A percentile compares a stretch with the other conserved stretches of the same genome.
phyloP scores from a whole-genome alignment of 2,329 filamentous ascomycete species.

The Elsinoe ampelina region DNA sequence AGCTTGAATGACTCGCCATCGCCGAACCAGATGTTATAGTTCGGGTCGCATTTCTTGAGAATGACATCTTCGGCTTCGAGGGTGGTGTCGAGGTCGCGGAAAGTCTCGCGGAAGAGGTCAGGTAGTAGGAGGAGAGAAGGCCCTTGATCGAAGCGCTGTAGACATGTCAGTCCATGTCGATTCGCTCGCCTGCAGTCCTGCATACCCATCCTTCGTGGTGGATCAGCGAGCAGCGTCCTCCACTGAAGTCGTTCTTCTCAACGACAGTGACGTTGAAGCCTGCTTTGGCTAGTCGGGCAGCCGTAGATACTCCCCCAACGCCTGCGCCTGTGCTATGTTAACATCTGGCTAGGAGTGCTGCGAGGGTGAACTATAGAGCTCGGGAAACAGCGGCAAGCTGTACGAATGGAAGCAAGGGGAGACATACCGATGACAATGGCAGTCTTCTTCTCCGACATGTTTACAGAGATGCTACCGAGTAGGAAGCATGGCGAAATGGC shows the following conservation, averaged over 20 bases:
- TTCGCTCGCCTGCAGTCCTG: neutral
- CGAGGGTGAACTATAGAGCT: neutral
- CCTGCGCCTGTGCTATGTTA: slow-evolving; percentile 48
- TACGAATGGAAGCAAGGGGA: no score
- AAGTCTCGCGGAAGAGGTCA: slow-evolving; percentile 59
- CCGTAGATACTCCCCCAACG: slow-evolving; percentile 60
- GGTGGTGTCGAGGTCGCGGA: slow-evolving; percentile 58
- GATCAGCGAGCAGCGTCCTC: slow-evolving; percentile 61
- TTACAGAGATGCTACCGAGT: neutral
- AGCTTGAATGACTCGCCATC: slow-evolving; percentile 56
- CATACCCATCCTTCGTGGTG: slow-evolving; percentile 44
- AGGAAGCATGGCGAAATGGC: neutral
- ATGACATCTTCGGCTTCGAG: slow-evolving; percentile 57
- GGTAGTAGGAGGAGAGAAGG: slow-evolving; percentile 65
- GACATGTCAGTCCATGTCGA: neutral
- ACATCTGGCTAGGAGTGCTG: no score
- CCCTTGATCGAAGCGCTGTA: slow-evolving; percentile 62
- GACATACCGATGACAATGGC: slow-evolving; percentile 48
- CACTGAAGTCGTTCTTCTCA: slow-evolving; percentile 67
- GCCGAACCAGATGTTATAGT: slow-evolving; percentile 66
- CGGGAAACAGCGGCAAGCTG: slow-evolving; percentile 5
- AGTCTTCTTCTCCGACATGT: slow-evolving; percentile 30
- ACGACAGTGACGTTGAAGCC: slow-evolving; percentile 64
- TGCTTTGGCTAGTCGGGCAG: slow-evolving; percentile 60
- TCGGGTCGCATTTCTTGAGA: slow-evolving; percentile 62